Base-by-base conservation (phyloP, 1,139 yeast genomes). In the Entelexis paramagnoliae region DNA sequence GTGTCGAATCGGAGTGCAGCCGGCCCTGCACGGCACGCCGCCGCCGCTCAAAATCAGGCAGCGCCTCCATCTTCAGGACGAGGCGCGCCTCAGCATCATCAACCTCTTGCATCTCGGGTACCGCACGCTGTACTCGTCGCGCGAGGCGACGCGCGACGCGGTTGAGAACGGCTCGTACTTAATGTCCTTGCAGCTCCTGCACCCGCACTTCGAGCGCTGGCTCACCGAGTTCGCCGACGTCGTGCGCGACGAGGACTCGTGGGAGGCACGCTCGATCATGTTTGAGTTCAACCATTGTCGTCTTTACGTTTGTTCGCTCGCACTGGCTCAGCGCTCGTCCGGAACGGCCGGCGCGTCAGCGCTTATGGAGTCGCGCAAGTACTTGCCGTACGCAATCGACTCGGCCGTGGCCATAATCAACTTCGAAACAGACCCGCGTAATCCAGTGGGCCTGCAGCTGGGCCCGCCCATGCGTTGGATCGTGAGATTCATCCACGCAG, bases 391-490 rank as follows among this genome's bases (percentile, higher is more conserved):
- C 57, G 96, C 96, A 0, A 85, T 83, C 58, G 78, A 74, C 54
- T 83, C 96, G 0, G 96, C 96, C 0, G 82, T 82, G 60, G 94
- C 84, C 62, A 78, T 86, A 65, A 68, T 88, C 36, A 75, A 77
- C 30, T 82, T 83, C 3, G 86, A 91, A 2, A 79, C 79, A 52
- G 43, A 39, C 19, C 70, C 94, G 41, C 80, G 86, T 2, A 87
- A 83, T 61, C 61, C 60, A 11, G 69, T 82, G 56, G 78, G 77
- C 56, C 69, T 81, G 71, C 69, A 86, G 50, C 72, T 81, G 55
- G 83, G 76, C 62, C 86, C 89, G 80, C 96, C 97, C 0, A 89
- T 87, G 14, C 72, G 96, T 57, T 88, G 96, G 95, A 80, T 84
- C 5, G 83, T 88, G 1, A 72, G 95, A 54, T 80, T 87, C 35